Evolutionary conservation across 495 filamentous ascomycete genomes (phyloP).

Genomic region (Podospora conica): DNA sequence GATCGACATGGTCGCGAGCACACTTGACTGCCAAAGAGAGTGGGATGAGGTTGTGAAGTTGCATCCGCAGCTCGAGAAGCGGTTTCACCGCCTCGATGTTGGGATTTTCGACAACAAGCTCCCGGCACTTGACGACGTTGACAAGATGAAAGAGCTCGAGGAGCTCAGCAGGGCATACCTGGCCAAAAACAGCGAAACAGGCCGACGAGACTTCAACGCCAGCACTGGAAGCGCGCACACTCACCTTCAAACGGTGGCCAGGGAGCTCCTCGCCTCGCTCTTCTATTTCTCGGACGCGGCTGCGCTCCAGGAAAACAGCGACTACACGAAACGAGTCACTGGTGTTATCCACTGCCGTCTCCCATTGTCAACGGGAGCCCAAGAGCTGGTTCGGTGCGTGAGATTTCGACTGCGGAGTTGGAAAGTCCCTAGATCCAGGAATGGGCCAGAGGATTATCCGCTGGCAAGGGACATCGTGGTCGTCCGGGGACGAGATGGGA

Average conservation of each 20-base stretch:
- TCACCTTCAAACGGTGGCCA: conserved; percentile 8
- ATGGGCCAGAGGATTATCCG: too few species aligned
- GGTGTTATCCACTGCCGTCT: conserved; percentile 12
- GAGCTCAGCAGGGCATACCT: conserved; percentile 6
- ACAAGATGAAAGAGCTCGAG: not conserved
- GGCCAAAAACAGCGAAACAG: not conserved
- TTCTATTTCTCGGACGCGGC: conserved; percentile 9
- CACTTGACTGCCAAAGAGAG: conserved; percentile 22
- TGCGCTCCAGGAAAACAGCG: not conserved
- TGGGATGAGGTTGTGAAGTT: conserved; percentile 8
- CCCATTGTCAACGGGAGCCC: not conserved
- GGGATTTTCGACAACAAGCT: conserved; percentile 14
- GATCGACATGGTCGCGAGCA: conserved; percentile 12
- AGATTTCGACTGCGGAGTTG: not conserved
- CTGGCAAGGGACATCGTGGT: too few species aligned
- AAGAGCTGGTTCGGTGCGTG: not conserved
- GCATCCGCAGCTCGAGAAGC: conserved; percentile 18
- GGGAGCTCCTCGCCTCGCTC: conserved; percentile 13
- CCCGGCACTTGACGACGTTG: conserved; percentile 26
- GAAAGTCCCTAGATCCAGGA: too few species aligned
- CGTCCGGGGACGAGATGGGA: too few species aligned
- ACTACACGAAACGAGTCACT: not conserved
- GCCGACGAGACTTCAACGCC: not conserved
- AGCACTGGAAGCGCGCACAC: not conserved
- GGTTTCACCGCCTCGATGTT: conserved; percentile 24